Percentiles rank a stretch among this genome's conserved stretches.
phyloP scores from a whole-genome alignment of 2,329 filamentous ascomycete species.

The Aspergillus neotritici region DNA sequence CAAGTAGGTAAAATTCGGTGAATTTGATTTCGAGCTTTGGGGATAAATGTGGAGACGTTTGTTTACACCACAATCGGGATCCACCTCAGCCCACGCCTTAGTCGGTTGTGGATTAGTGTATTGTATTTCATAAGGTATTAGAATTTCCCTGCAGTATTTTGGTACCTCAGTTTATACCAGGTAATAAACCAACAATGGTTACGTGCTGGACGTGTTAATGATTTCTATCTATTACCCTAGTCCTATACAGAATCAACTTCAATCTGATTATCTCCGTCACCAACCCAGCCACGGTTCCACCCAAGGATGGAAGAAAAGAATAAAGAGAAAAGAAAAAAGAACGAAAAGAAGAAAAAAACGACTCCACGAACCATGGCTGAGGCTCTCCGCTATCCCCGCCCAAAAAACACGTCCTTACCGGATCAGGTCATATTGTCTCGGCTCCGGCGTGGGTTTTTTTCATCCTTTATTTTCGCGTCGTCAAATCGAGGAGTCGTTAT shows the following conservation, averaged over 20 bases:
- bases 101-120: constrained; percentile 1
- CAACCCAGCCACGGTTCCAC: constrained; percentile 3
- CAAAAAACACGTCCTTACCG: constrained; percentile 14
- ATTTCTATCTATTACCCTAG: too few species aligned
- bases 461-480: constrained; percentile 14
- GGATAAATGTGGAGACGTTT: constrained; percentile 20
- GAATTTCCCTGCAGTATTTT: too few species aligned
- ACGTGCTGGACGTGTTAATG: too few species aligned
- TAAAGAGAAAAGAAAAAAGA: neutral
- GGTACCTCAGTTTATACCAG: too few species aligned
- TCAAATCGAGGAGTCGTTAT: constrained; percentile 1
- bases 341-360: constrained; percentile 2
- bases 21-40: constrained; percentile 9
- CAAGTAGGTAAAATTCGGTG: neutral
- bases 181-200: too few species aligned
- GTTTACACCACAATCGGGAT: constrained; percentile 20
- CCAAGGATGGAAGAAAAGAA: too few species aligned
- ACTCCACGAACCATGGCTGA: constrained; percentile 25
- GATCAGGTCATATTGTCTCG: constrained; percentile 22
- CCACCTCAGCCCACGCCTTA: constrained; percentile 1
- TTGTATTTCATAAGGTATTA: neutral
- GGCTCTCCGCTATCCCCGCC: constrained; percentile 22
- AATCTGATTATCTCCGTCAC: too few species aligned
- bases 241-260: too few species aligned
- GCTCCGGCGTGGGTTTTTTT: constrained; percentile 10